A percentile compares a stretch with the other conserved stretches of the same genome.
Conservation (phyloP, 306 rosid genomes). For the Parietaria judaica region DNA sequence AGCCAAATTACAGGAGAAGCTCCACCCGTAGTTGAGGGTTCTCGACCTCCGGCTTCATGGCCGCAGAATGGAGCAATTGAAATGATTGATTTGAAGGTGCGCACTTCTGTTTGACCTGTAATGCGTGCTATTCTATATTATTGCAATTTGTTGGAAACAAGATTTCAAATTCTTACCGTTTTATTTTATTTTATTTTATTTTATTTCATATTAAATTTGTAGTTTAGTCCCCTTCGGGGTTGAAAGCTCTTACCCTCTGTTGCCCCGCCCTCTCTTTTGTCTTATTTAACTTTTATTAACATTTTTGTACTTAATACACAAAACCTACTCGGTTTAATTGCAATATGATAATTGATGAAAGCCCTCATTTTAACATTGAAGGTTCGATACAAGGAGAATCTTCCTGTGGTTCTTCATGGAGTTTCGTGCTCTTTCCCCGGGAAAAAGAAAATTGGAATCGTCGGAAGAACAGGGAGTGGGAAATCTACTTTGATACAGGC, state of each 20-base stretch:
- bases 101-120: slow-evolving; percentile 12
- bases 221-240: not conserved
- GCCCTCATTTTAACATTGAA: slow-evolving; percentile 15
- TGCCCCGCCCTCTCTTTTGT: not conserved
- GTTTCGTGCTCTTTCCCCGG: slow-evolving; percentile 81
- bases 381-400: slow-evolving; percentile 94
- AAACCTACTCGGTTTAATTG: not conserved
- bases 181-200: too few relatives aligned
- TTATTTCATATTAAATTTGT: not conserved
- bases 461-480: slow-evolving; percentile 95
- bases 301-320: not conserved
- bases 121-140: not conserved
- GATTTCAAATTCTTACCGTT: not conserved
- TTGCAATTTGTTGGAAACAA: slow-evolving; percentile 1
- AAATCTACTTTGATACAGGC: slow-evolving; percentile 95
- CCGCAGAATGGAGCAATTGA: slow-evolving; percentile 77
- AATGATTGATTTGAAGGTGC: slow-evolving; percentile 67
- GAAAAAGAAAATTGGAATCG: slow-evolving; percentile 86
- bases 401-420: slow-evolving; percentile 82
- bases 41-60: slow-evolving; percentile 69
- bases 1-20: slow-evolving; percentile 82
- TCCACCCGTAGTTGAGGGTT: slow-evolving; percentile 55
- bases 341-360: slow-evolving; percentile 12
- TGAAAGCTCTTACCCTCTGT: not conserved
- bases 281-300: not conserved